These are phyloP conservation scores for Penicillium griseofulvum DNA, from an alignment of 2,329 filamentous ascomycete genomes.

Conservation along the genomic window DNA sequence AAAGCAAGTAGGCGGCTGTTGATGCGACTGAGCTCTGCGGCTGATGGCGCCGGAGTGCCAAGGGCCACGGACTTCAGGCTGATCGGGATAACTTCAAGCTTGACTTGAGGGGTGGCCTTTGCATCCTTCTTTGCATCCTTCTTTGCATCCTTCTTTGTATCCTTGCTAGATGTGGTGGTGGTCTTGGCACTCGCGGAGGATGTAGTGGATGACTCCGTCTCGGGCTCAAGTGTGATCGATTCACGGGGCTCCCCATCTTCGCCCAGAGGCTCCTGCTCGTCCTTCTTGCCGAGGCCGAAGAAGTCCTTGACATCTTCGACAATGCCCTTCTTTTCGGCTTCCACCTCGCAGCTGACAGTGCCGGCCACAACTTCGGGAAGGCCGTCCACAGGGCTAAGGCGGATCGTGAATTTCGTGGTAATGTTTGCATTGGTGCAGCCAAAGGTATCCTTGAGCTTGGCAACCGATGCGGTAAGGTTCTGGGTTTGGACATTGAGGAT, in stretches of 20 bases:
- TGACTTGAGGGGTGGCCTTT: slow-evolving; percentile 44
- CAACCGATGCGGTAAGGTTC: slow-evolving; percentile 83
- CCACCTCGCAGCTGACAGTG: slow-evolving; percentile 80
- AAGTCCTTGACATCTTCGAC: slow-evolving; percentile 95
- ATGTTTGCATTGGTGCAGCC: slow-evolving; percentile 75
- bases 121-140: slow-evolving; percentile 44
- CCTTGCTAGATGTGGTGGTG: slow-evolving; percentile 50
- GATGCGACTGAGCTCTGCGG: slow-evolving; percentile 47
- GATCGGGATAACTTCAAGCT: slow-evolving; percentile 53
- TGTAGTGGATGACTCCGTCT: slow-evolving; percentile 47
- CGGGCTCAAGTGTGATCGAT: slow-evolving; percentile 47
- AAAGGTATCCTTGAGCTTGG: slow-evolving; percentile 72
- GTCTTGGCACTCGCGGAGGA: slow-evolving; percentile 48
- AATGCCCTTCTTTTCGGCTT: slow-evolving; percentile 73
- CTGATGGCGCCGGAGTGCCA: slow-evolving; percentile 39
- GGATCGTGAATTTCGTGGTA: slow-evolving; percentile 73
- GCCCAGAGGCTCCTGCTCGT: slow-evolving; percentile 69
- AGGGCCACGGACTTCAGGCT: slow-evolving; percentile 50
- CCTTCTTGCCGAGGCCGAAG: slow-evolving; percentile 92
- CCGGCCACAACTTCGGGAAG: slow-evolving; percentile 75
- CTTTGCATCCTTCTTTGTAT: slow-evolving; percentile 19
- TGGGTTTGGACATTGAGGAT: slow-evolving; percentile 68
- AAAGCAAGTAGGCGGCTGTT: slow-evolving; percentile 79
- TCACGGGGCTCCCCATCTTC: slow-evolving; percentile 57
- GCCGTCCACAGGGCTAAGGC: slow-evolving; percentile 69